Base-by-base conservation (phyloP, 2,329 filamentous ascomycete genomes). In the Talaromyces funiculosus region DNA sequence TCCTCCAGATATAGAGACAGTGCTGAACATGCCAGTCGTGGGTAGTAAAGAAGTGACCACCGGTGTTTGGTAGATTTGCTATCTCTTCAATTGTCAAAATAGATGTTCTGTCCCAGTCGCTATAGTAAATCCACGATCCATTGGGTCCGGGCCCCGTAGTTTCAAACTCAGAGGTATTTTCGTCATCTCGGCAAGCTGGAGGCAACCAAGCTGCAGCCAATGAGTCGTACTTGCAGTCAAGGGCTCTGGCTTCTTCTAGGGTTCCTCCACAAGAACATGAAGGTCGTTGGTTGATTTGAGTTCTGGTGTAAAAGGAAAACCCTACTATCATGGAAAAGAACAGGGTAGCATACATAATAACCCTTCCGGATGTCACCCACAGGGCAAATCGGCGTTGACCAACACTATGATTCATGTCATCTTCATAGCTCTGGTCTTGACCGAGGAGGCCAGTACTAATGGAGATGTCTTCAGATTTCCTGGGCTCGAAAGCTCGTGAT, bases 121-220 rank as follows among this genome's bases (percentile, higher is more conserved):
- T 62, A 58, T 67, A 75, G 59, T 75, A 76, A 0, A 20, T 31
- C 74, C 74, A 75, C 4, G 60, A 60, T 7, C 71, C 72, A 29
- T 71, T 61, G 2, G 67, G 61, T 7, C 68, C 68, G 1, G 68
- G 67, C 0, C 73, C 72, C 2, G 69, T 53, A 0, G 37, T 57
- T 1, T 75, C 68, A 54, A 75, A 77, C 57, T 73, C 67, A 1
- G 64, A 64, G 0, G 69, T 72, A 3, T 75, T 66, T 29, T 72
- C 69, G 9, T 70, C 64, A 60, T 75, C 72, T 12, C 66, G 68
- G 57, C 74, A 77, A 24, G 71, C 63, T 0, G 63, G 60, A 3
- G 72, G 73, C 1, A 77, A 66, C 73, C 73, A 77, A 9, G 73
- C 67, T 3, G 71, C 66, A 0, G 72, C 65, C 14, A 76, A 64